Conservation (phyloP, 345 rosid genomes). For the Hypericum perforatum region DNA sequence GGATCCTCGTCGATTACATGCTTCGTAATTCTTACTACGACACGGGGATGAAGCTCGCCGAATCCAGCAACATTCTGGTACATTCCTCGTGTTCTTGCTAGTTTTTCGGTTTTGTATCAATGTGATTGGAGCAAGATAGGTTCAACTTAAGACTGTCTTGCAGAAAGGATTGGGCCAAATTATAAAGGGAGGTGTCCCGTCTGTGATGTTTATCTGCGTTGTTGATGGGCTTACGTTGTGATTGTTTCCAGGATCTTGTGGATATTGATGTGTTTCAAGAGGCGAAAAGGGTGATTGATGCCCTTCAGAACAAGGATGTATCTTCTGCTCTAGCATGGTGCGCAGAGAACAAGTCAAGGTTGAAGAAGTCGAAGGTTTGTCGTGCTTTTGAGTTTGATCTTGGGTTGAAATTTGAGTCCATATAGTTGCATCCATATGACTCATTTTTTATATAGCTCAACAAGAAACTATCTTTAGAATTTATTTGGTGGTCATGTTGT, state of each 20-base stretch:
- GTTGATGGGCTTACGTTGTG: slow-evolving; percentile 3
- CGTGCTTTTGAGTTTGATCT: not conserved
- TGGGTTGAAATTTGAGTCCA: not conserved
- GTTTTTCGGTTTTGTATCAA: not conserved
- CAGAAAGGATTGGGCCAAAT: too few relatives aligned
- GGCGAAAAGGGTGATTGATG: slow-evolving; percentile 77
- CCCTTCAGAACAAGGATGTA: slow-evolving; percentile 71
- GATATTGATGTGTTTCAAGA: slow-evolving; percentile 87
- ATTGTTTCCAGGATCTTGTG: slow-evolving; percentile 65
- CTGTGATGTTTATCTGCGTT: not conserved
- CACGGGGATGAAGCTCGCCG: slow-evolving; percentile 68
- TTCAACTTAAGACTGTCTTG: too few relatives aligned
- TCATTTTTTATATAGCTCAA: too few relatives aligned
- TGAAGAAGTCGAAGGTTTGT: slow-evolving; percentile 86
- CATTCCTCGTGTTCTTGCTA: slow-evolving; percentile 8
- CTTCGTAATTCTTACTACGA: slow-evolving; percentile 83
- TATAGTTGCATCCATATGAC: too few relatives aligned
- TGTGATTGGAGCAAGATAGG: not conserved
- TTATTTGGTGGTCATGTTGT: too few relatives aligned
- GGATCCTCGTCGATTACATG: slow-evolving; percentile 93
- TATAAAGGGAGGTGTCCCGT: not conserved
- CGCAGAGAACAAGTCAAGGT: slow-evolving; percentile 71
- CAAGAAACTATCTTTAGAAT: too few relatives aligned
- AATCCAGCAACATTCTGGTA: slow-evolving; percentile 65
- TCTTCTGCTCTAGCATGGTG: slow-evolving; percentile 91